Percentiles rank a stretch among this genome's conserved stretches.
These are phyloP conservation scores for Candida glucosophila DNA, from an alignment of 1,139 yeast species.

Conservation along the genomic window DNA sequence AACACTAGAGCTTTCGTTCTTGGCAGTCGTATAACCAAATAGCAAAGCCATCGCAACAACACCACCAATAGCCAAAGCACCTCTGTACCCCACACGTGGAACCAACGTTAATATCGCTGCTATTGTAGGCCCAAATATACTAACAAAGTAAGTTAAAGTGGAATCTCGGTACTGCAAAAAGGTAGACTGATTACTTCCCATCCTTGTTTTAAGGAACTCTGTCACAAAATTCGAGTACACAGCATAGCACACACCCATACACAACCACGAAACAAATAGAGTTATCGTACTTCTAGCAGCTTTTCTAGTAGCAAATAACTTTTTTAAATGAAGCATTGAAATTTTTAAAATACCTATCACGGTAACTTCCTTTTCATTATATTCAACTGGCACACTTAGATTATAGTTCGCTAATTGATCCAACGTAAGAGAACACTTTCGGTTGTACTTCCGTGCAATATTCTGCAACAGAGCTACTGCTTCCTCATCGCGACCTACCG, in stretches of 20 bases:
- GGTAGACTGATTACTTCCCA: slow-evolving; percentile 28
- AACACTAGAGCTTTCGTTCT: slow-evolving; percentile 40
- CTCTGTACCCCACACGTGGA: slow-evolving; percentile 46
- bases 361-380: slow-evolving; percentile 9
- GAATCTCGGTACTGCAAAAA: slow-evolving; percentile 43
- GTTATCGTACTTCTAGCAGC: slow-evolving; percentile 13
- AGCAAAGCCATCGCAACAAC: slow-evolving; percentile 43
- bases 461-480: slow-evolving; percentile 20
- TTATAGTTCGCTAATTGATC: slow-evolving; percentile 22
- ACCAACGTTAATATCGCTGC: slow-evolving; percentile 38
- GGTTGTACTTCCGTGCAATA: slow-evolving; percentile 20
- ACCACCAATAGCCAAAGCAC: slow-evolving; percentile 48
- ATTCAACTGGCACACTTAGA: slow-evolving; percentile 10
- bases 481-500: slow-evolving; percentile 26
- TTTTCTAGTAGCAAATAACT: slow-evolving; percentile 29
- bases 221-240: slow-evolving; percentile 45
- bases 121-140: slow-evolving; percentile 50
- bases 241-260: slow-evolving; percentile 46
- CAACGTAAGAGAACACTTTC: slow-evolving; percentile 20
- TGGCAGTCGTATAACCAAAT: slow-evolving; percentile 49
- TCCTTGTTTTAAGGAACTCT: slow-evolving; percentile 36
- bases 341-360: slow-evolving; percentile 9
- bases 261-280: slow-evolving; percentile 37
- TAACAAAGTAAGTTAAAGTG: slow-evolving; percentile 38
- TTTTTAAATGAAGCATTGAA: slow-evolving; percentile 15